Evolutionary conservation across 768 basidiomycete species (phyloP), one percentile per base, ranked within the genome.

Genomic region (Serendipita vermifera): DNA sequence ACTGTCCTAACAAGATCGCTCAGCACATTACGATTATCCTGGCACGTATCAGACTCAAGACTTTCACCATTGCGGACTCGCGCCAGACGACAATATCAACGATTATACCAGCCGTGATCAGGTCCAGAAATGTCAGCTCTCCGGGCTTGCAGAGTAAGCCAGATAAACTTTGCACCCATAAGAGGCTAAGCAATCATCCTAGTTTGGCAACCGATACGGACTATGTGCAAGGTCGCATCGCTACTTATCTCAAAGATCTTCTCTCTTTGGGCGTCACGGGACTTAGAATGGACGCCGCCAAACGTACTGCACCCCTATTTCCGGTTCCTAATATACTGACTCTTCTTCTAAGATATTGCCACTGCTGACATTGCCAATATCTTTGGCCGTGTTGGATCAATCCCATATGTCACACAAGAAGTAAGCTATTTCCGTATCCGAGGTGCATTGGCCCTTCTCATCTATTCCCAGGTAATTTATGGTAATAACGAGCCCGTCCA

Each of bases 351-450:
- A 83, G 81, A 81, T 59, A 82, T 85, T 1, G 62, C 75, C 2
- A 66, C 75, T 0, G 62, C 57, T 0, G 80, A 82, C 63, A 72
- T 84, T 27, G 66, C 72, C 3, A 78, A 77, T 62, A 84, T 83
- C 61, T 60, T 73, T 2, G 62, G 69, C 3, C 70, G 73, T 5
- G 66, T 83, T 6, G 67, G 67, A 1, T 57, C 58, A 2, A 62
- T 33, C 2, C 75, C 76, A 0, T 84, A 83, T 61, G 75, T 84
- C 38, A 80, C 81, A 0, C 83, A 84, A 63, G 83, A 84, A 63
- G 66, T 51, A 29, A 0, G 22, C 40, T 36, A 9, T n/a, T 51
- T 22, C 9, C 24, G 0, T 0, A 31, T 51, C 20, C 0, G 17
- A 51, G 7, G 17, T 41, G 15, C 39, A 0, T 0, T 41, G 15